Evolutionary conservation across 2,329 filamentous ascomycete species (phyloP), one percentile per base, ranked within the genome.

Genomic region (Pseudogymnoascus sp.): DNA sequence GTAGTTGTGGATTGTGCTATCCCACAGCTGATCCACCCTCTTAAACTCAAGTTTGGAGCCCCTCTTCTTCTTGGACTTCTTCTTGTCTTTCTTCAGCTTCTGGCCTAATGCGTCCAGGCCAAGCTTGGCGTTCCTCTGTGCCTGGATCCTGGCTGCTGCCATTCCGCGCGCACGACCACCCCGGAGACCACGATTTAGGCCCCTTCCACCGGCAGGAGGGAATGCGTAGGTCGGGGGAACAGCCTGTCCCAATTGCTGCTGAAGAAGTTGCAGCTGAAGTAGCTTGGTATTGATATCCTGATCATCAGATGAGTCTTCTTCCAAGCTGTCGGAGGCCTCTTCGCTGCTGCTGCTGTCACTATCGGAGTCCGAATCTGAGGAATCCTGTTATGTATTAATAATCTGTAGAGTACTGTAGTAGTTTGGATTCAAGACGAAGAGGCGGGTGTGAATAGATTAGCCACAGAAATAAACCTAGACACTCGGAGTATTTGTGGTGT

Each of bases 11-110:
- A 82, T 82, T 2, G 75, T 80, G 62, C 73, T 80, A 65, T 83
- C 80, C 76, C 79, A 83, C 4, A 83, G 73, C 69, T 88, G 80
- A 72, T 89, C 86, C 1, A 89, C 83, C 37, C 86, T 79, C 72
- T 88, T 88, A 72, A 80, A 89, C n/a, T 83, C 84, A n/a, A 83
- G 74, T 63, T 82, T 84, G 15, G 79, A 81, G 6, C 74, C 81
- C 58, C 73, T 68, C 64, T 74, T 71, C 57, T 68, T 71, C 62
- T 70, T 73, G 28, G 75, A 75, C 59, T 75, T 76, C 65, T 75
- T 77, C 66, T 75, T 76, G 15, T 63, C 61, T 64, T 74, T 77
- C 53, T 70, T 64, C 64, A 69, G 18, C 57, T 58, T 58, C 18
- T 58, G 61, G 59, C 70, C 59, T 59, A 66, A 57, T 47, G 67